Conservation (phyloP, 495 filamentous ascomycete species). For the Podospora comata region DNA sequence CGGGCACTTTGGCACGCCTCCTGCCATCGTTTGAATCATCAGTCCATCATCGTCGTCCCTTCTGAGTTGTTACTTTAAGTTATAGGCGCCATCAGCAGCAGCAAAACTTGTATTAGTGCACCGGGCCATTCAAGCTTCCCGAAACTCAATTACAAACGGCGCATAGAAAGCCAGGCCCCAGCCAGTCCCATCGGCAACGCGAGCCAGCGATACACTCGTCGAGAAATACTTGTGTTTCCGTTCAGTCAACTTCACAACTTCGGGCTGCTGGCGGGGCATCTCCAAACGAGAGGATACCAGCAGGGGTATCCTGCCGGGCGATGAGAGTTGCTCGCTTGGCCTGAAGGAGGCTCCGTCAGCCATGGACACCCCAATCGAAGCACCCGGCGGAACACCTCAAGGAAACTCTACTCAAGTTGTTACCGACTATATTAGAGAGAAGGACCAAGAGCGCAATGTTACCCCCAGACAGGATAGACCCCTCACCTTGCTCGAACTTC, state of each 20-base stretch:
- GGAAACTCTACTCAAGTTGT: slow-evolving; percentile 17
- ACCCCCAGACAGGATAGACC: slow-evolving; percentile 34
- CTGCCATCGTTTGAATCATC: not conserved
- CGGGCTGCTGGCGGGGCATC: not conserved
- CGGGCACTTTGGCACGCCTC: not conserved
- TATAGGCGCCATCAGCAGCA: not conserved
- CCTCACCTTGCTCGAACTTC: slow-evolving; percentile 69
- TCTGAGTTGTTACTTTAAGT: not conserved
- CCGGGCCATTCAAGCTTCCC: not conserved
- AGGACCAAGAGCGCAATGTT: slow-evolving; percentile 40
- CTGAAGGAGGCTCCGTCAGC: slow-evolving; percentile 12
- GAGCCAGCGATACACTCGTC: not conserved
- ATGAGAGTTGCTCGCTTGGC: slow-evolving; percentile 13
- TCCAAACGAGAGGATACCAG: slow-evolving; percentile 1
- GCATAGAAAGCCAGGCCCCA: not conserved
- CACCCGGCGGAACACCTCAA: not conserved
- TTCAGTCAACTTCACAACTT: not conserved
- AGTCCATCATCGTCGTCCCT: not conserved
- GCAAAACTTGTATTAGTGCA: not conserved
- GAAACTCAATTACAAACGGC: not conserved
- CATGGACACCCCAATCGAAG: slow-evolving; percentile 9
- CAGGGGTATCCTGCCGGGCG: slow-evolving; percentile 12
- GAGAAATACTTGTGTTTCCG: not conserved
- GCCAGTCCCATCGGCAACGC: not conserved
- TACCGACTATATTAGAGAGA: slow-evolving; percentile 39